These are phyloP conservation scores for Podospora tetraspora DNA, from an alignment of 495 filamentous ascomycete genomes.

Conservation along the genomic window DNA sequence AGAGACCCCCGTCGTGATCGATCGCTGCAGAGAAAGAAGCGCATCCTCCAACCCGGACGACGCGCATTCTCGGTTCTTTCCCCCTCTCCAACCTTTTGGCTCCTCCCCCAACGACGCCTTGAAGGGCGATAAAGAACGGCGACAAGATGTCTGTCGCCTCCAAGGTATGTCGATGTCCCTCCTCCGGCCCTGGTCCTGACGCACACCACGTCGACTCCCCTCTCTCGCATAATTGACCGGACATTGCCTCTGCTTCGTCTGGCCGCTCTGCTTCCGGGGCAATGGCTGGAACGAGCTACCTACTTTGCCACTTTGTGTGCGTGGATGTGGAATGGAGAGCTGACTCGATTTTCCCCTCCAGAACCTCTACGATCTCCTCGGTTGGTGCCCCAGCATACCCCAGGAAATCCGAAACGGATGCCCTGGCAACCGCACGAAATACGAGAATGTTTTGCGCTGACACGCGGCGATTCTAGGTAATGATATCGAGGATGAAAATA, in stretches of 20 bases:
- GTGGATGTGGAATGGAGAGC: conserved; percentile 22
- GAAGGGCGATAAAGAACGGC: conserved; percentile 34
- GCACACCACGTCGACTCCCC: background rate
- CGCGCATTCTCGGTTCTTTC: conserved; percentile 5
- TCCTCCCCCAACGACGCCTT: conserved; percentile 20
- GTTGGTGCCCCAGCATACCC: conserved; percentile 41
- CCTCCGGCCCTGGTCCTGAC: background rate
- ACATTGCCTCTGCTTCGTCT: no score
- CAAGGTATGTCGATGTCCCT: conserved; percentile 45
- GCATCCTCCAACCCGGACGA: conserved; percentile 19
- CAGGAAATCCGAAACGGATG: conserved; percentile 4
- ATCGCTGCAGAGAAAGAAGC: conserved; percentile 6
- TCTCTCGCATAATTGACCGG: background rate
- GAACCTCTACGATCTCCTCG: conserved; percentile 88
- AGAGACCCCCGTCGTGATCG: conserved; percentile 14
- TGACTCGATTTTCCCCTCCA: conserved; percentile 30
- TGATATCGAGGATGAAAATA: conserved; percentile 74
- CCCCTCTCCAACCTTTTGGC: conserved; percentile 23
- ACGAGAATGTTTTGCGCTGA: conserved; percentile 5
- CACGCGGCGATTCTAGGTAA: conserved; percentile 55
- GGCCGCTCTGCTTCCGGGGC: no score
- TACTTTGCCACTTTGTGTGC: background rate
- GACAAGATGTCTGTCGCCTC: conserved; percentile 60
- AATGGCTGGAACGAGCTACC: background rate
- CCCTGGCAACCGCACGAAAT: background rate